Percentiles rank a stretch among this genome's conserved stretches.
phyloP scores from a whole-genome alignment of 2,329 filamentous ascomycete species.

The Clonostachys solani region DNA sequence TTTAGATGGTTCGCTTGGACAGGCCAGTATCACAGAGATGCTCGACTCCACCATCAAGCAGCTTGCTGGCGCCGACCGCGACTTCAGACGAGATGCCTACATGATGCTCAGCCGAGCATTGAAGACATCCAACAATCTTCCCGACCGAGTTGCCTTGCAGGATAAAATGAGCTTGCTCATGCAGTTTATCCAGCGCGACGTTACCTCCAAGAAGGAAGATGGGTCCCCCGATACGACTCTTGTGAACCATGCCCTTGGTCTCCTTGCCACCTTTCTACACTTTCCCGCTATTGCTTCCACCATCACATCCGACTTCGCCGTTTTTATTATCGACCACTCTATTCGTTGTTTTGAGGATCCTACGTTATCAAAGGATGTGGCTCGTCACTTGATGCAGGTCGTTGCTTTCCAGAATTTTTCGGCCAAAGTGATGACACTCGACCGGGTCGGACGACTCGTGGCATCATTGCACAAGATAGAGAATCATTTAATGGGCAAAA shows the following conservation, averaged over 20 bases:
- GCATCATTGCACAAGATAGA: slow-evolving; percentile 68
- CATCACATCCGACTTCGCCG: slow-evolving; percentile 73
- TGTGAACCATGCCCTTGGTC: slow-evolving; percentile 70
- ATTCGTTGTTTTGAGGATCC: slow-evolving; percentile 69
- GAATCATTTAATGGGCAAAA: slow-evolving; percentile 72
- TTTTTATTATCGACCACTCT: slow-evolving; percentile 77
- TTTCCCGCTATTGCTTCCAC: slow-evolving; percentile 66
- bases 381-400: slow-evolving; percentile 76
- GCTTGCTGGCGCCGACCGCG: slow-evolving; percentile 68
- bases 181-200: slow-evolving; percentile 81
- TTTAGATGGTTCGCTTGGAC: slow-evolving; percentile 28
- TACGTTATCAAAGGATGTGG: slow-evolving; percentile 68
- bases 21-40: slow-evolving; percentile 68
- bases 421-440: slow-evolving; percentile 65
- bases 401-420: slow-evolving; percentile 78
- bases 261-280: slow-evolving; percentile 74
- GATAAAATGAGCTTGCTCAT: slow-evolving; percentile 74
- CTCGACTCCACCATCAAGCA: slow-evolving; percentile 80
- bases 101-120: slow-evolving; percentile 71
- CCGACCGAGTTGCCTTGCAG: slow-evolving; percentile 67
- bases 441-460: slow-evolving; percentile 68
- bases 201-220: slow-evolving; percentile 55
- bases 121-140: slow-evolving; percentile 77
- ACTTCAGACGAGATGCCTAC: slow-evolving; percentile 80
- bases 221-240: slow-evolving; percentile 63